These are phyloP conservation scores for Mrakia gelida DNA, from an alignment of 768 basidiomycete species.

Conservation along the genomic window DNA sequence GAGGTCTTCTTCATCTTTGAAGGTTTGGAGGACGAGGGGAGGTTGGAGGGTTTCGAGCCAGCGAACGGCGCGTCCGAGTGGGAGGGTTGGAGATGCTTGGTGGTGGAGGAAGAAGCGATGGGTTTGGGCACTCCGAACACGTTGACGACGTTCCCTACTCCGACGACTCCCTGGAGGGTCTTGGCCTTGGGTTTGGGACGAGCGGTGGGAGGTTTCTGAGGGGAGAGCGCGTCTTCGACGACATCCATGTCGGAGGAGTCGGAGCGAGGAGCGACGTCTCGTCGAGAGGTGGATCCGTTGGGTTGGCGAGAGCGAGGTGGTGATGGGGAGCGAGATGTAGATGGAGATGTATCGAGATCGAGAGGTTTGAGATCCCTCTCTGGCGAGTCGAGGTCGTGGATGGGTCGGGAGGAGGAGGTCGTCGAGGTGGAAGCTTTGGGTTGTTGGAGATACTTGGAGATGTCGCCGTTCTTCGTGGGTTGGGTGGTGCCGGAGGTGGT, in stretches of 20 bases:
- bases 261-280: background rate
- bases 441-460: background rate
- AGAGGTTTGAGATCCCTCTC: background rate
- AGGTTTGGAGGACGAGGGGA: background rate
- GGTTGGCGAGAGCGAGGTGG: background rate
- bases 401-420: background rate
- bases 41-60: background rate
- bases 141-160: background rate
- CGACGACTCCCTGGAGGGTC: background rate
- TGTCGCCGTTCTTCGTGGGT: background rate
- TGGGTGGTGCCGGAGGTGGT: background rate
- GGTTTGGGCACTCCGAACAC: background rate
- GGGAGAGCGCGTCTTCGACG: background rate
- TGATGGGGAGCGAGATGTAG: no score
- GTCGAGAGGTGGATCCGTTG: no score
- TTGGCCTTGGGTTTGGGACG: background rate
- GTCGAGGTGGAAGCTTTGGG: background rate
- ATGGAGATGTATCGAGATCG: background rate
- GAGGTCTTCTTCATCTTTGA: background rate
- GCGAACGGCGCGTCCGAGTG: background rate
- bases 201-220: background rate
- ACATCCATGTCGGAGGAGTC: background rate
- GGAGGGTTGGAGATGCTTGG: background rate
- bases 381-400: background rate
- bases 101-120: background rate